A percentile compares a stretch with the other conserved stretches of the same genome.
Conservation (phyloP, 2,329 filamentous ascomycete species). For the Penicillium sp. region DNA sequence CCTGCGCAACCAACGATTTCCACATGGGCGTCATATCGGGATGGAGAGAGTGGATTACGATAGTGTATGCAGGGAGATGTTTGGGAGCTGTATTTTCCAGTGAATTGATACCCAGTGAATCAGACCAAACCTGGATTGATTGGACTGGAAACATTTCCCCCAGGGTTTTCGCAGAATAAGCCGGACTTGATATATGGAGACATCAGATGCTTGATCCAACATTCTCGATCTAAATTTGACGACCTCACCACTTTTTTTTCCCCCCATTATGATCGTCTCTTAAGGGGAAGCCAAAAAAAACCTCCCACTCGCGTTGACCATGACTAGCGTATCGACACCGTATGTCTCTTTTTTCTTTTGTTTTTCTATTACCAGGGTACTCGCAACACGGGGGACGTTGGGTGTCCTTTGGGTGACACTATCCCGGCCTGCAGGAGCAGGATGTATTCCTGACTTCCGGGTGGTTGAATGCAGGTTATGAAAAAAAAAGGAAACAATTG, state of each 20-base stretch:
- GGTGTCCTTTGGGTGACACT: constrained; percentile 20
- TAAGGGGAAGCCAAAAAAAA: too few relatives aligned
- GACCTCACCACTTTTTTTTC: background rate
- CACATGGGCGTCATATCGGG: constrained; percentile 21
- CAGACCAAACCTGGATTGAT: constrained; percentile 22
- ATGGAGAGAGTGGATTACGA: constrained; percentile 10
- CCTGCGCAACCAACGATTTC: constrained; percentile 14
- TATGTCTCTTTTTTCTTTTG: background rate
- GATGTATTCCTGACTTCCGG: constrained; percentile 15
- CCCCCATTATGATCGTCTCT: constrained; percentile 18
- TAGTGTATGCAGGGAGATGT: constrained; percentile 16
- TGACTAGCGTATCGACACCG: background rate
- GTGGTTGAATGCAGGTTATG: constrained; percentile 17
- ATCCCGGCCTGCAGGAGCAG: constrained; percentile 19
- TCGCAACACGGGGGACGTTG: constrained; percentile 16
- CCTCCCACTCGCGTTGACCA: background rate
- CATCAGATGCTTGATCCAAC: constrained; percentile 32
- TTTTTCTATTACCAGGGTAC: constrained; percentile 7
- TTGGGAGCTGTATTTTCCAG: constrained; percentile 24
- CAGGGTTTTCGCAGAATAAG: constrained; percentile 15
- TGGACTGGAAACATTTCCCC: constrained; percentile 31
- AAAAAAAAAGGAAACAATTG: constrained; percentile 12
- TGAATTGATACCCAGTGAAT: constrained; percentile 14
- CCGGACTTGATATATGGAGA: constrained; percentile 20
- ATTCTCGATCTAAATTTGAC: constrained; percentile 1